These are phyloP conservation scores for Metschnikowia chrysomelidarum DNA, from an alignment of 805 yeast genomes.

Conservation along the genomic window DNA sequence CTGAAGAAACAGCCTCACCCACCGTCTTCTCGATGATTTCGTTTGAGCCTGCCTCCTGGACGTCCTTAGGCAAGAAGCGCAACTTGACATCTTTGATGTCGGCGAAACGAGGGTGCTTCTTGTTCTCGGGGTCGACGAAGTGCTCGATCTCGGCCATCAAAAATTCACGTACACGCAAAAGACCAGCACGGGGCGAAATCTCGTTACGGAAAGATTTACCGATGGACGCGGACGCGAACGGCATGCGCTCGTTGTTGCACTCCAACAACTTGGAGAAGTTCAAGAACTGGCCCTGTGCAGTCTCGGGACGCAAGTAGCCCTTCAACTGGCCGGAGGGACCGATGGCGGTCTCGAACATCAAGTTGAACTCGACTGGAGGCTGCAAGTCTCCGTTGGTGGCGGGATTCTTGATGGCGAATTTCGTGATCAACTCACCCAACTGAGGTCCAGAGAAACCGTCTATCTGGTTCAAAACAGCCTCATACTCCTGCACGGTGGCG, in stretches of 20 bases:
- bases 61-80: slow-evolving; percentile 78
- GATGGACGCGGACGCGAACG: slow-evolving; percentile 98
- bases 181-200: slow-evolving; percentile 97
- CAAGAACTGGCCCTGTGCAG: slow-evolving; percentile 99
- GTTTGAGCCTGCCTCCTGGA: slow-evolving; percentile 85
- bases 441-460: slow-evolving; percentile 94
- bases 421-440: slow-evolving; percentile 82
- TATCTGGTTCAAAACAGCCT: slow-evolving; percentile 82
- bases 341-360: slow-evolving; percentile 98
- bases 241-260: slow-evolving; percentile 94
- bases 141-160: slow-evolving; percentile 99
- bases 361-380: slow-evolving; percentile 91
- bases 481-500: slow-evolving; percentile 73
- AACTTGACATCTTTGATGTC: slow-evolving; percentile 73
- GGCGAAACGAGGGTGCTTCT: slow-evolving; percentile 75
- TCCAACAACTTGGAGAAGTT: slow-evolving; percentile 93
- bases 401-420: slow-evolving; percentile 87
- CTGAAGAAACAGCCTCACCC: slow-evolving; percentile 86
- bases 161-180: slow-evolving; percentile 96
- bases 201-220: slow-evolving; percentile 99
- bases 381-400: slow-evolving; percentile 82
- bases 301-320: slow-evolving; percentile 97
- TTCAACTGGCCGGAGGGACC: slow-evolving; percentile 97
- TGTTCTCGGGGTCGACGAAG: slow-evolving; percentile 90
- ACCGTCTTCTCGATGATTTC: slow-evolving; percentile 60